Evolutionary conservation across 2,329 filamentous ascomycete genomes (phyloP), one percentile per base, ranked within the genome.

Genomic region (Beauveria varroae): DNA sequence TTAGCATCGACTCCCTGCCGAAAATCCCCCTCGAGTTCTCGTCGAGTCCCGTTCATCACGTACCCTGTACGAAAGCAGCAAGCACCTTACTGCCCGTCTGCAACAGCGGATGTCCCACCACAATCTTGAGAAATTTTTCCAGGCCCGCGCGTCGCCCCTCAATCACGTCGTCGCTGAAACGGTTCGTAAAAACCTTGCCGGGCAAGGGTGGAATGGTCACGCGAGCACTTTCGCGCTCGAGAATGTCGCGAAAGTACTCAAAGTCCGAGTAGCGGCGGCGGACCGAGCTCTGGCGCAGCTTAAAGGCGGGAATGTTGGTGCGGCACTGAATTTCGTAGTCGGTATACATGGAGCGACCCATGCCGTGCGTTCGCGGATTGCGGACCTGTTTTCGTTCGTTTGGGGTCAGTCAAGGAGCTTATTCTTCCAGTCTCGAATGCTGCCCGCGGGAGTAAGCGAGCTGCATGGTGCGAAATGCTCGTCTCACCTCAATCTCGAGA

Each of bases 261-360:
- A 99, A 99, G 76, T 99, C 95, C 62, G 89, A 95, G 81, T 99
- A 99, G 57, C 95, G 91, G 65, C 95, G 87, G 68, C 93, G 91
- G 64, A 99, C 95, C 68, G 87, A 86, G 66, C 87, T 92, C 73
- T 90, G 85, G 67, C 93, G 91, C 69, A 97, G 86, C 80, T 98
- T 98, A 84, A 99, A 99, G 69, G 95, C 93, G 62, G 95, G 95
- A 72, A 99, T 99, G 79, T 99, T 99, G 77, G 95, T 99, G 70
- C 90, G 88, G 80, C 95, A 96, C 69, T 96, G 84, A 72, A 99
- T 97, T 77, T 98, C 93, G 81, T 98, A 99, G 77, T 96, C 95
- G 60, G 95, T 99, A 81, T 98, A 98, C 92, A 96, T 96, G 79
- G 86, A 86, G 68, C 95, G 90, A 66, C 93, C 93, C 71, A 95